Evolutionary conservation across 305 asterid genomes (phyloP).

Genomic region (Vinca major): DNA sequence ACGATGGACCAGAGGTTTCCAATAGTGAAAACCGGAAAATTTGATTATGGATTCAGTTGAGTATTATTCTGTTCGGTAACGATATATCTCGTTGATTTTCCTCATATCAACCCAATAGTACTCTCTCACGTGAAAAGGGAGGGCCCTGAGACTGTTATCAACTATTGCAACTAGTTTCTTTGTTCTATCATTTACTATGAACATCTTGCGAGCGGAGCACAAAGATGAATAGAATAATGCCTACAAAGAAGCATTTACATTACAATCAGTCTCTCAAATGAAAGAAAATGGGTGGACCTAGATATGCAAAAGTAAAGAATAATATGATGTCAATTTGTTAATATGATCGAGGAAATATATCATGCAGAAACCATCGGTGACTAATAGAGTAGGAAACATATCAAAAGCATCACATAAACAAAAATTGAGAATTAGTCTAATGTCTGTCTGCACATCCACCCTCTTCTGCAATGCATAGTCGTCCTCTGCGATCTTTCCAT

Average conservation of each 20-base stretch:
- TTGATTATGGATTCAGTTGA: constrained; percentile 62
- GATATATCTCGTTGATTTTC: constrained; percentile 40
- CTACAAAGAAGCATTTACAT: constrained; percentile 22
- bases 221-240: constrained; percentile 66
- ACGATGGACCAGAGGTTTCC: constrained; percentile 77
- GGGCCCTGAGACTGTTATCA: constrained; percentile 66
- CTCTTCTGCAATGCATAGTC: constrained; percentile 67
- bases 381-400: constrained; percentile 77
- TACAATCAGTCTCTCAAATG: not conserved
- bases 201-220: constrained; percentile 70
- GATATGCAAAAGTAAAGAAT: no score
- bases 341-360: constrained; percentile 57
- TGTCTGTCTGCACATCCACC: constrained; percentile 78
- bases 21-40: constrained; percentile 64
- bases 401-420: constrained; percentile 76
- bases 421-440: constrained; percentile 49
- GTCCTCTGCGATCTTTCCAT: constrained; percentile 73
- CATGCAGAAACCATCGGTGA: constrained; percentile 90
- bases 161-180: constrained; percentile 51
- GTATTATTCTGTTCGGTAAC: constrained; percentile 70
- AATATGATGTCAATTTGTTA: no score
- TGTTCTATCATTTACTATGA: constrained; percentile 48
- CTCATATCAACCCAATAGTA: constrained; percentile 65
- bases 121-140: constrained; percentile 65
- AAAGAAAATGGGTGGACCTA: no score